Base-by-base conservation (phyloP, 805 yeast genomes). In the Lipomyces mesembrius region DNA sequence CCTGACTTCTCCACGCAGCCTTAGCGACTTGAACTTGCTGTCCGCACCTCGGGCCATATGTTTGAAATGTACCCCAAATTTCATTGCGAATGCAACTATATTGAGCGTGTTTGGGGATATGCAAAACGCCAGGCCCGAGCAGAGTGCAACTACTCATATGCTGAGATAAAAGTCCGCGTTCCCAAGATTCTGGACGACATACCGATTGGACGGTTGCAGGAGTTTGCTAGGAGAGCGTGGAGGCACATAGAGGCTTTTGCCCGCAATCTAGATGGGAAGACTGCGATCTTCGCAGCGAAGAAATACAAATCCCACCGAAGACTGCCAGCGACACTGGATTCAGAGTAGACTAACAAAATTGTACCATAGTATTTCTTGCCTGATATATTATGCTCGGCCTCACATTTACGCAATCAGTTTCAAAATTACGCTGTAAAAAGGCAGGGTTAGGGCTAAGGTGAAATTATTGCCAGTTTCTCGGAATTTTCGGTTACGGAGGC, bases 81-180 rank as follows among this genome's bases (percentile, higher is more conserved):
- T 51, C 54, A 51, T 25, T 6, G 54, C 54, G 54, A 51, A 51
- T 51, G 54, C 29, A 51, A 51, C 11, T 51, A 8, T 51, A 51
- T 51, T 51, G 54, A 51, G 29, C 54, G 54, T 20, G 54, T 51
- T 25, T 51, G 54, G 29, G 54, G 54, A 51, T 7, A 51, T 51
- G 54, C 54, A 29, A 4, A 51, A 51, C 25, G 54, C 29, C 54
- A 51, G 54, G 54, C 54, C 25, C 1, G 54, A 51, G 54, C 54
- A 25, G 54, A 51, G 54, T 51, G 54, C 54, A 29, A 51, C 29
- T 51, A 51, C 29, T 51, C 54, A 20, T 11, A 22, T 25, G 27
- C 25, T 25, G 14, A 20, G 25, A 8, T 51, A 25, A 51, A 51
- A 25, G 54, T 51, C 2, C 25, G 54, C 29, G 54, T 11, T 29